Evolutionary conservation across 2,329 filamentous ascomycete species (phyloP), one percentile per base, ranked within the genome.

Genomic region (Diaporthe australafricana): DNA sequence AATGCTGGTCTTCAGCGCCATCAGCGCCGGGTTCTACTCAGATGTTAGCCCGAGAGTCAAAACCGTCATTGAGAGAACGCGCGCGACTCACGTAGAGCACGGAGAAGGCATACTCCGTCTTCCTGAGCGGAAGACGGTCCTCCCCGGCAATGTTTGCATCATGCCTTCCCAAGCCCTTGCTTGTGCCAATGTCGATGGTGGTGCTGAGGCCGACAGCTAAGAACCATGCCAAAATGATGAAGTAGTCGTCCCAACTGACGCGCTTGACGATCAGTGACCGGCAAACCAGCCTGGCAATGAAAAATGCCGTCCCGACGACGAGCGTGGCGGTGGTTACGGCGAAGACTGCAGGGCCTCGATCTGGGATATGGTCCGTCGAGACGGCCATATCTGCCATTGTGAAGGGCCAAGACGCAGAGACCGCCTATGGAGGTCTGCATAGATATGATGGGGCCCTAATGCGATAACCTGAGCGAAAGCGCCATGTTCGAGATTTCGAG

Each of bases 1-100:
- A 77, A 98, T 94, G n/a, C 94, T 97, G 0, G 94, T 95, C 83
- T 98, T 98, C 65, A 94, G 94, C 3, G 93, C 91, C 94, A 97
- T 97, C 70, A 98, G 86, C 4, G 94, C 92, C 16, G 95, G 95
- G 79, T 98, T 97, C 91, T 95, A 77, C n/a, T 45, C 6, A 25
- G 20, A 2, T 27, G 32, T 69, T 77, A 60, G 77, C 63, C 22
- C 27, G n/a, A 42, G 32, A 52, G 55, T 38, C 20, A 67, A 17
- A 5, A 12, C 14, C 32, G 30, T 20, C 48, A 32, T 27, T 12
- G 11, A 40, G 22, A 25, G 55, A 12, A 9, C 6, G 45, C 14
- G 12, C 6, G 45, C 14, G 12, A 80, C 87, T 56, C 82, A 90
- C 88, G 76, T 91, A 91, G 73, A 92, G 79, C 47, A 92, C 86